Evolutionary conservation across 2,329 filamentous ascomycete species (phyloP).

Genomic region (Fusarium oligoseptatum): DNA sequence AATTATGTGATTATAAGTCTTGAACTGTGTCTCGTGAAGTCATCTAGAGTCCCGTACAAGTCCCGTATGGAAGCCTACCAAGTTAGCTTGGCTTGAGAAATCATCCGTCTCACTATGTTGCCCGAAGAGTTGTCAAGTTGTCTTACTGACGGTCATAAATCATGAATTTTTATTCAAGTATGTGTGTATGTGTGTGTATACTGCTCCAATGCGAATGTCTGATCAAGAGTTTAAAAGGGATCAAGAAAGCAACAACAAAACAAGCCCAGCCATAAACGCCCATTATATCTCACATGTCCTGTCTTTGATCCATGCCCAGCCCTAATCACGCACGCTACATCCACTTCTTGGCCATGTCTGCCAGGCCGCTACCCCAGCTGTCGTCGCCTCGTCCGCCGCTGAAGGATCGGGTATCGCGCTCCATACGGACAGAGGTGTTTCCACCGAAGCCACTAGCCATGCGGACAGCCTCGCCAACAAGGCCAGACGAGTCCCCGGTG

Average conservation of each 20-base stretch:
- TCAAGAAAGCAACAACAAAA: slow-evolving; percentile 13
- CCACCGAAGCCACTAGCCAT: slow-evolving; percentile 60
- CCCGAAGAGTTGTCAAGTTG: neutral
- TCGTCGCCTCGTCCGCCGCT: slow-evolving; percentile 46
- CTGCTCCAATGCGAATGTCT: slow-evolving; percentile 24
- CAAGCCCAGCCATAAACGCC: slow-evolving; percentile 40
- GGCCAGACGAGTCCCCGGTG: slow-evolving; percentile 61
- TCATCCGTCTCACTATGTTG: neutral
- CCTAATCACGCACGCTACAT: slow-evolving; percentile 47
- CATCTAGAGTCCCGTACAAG: neutral
- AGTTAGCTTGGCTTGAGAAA: neutral
- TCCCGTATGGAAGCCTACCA: neutral
- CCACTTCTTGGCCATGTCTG: slow-evolving; percentile 59
- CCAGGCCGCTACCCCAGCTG: slow-evolving; percentile 54
- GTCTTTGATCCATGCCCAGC: slow-evolving; percentile 11
- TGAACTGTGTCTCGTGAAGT: neutral
- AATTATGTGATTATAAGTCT: neutral
- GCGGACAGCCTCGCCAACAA: slow-evolving; percentile 68
- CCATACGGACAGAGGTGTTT: slow-evolving; percentile 46
- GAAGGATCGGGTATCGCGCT: slow-evolving; percentile 55
- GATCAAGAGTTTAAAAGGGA: slow-evolving; percentile 12
- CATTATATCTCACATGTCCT: slow-evolving; percentile 24
- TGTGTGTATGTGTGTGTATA: neutral
- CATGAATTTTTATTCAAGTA: slow-evolving; percentile 37
- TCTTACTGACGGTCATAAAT: slow-evolving; percentile 24